A percentile compares a stretch with the other conserved stretches of the same genome.
These are phyloP conservation scores for Strigomonas galati DNA, from an alignment of 208 protist genomes.

Conservation along the genomic window DNA sequence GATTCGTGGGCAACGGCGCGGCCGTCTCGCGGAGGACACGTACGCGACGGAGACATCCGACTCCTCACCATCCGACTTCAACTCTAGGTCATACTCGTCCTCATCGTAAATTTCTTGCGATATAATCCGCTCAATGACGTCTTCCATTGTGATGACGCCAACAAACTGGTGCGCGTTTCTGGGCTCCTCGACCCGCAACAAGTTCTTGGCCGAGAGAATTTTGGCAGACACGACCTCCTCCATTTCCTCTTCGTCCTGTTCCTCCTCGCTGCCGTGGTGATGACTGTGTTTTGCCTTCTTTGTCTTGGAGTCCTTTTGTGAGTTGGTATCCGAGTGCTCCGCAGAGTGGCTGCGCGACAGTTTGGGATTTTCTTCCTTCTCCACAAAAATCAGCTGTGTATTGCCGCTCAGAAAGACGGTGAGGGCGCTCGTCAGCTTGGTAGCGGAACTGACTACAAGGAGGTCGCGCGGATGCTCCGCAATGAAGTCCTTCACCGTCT, in stretches of 20 bases:
- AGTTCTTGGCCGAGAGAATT: neutral
- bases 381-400: constrained; percentile 70
- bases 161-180: constrained; percentile 19
- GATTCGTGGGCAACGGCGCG: constrained; percentile 29
- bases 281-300: no score
- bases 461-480: constrained; percentile 50
- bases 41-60: constrained; percentile 6
- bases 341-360: no score
- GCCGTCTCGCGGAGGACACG: constrained; percentile 6
- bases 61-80: constrained; percentile 17
- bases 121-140: constrained; percentile 76
- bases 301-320: no score
- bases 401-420: constrained; percentile 46
- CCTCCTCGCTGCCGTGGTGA: neutral
- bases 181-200: constrained; percentile 14
- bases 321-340: no score
- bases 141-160: constrained; percentile 78
- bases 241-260: neutral
- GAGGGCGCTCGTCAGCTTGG: constrained; percentile 53
- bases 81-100: constrained; percentile 40
- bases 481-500: constrained; percentile 59
- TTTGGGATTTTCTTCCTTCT: neutral
- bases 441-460: constrained; percentile 35
- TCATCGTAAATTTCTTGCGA: constrained; percentile 78
- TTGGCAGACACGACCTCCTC: neutral